Base-by-base conservation (phyloP, 495 filamentous ascomycete species). In the Glarea lozoyensis region DNA sequence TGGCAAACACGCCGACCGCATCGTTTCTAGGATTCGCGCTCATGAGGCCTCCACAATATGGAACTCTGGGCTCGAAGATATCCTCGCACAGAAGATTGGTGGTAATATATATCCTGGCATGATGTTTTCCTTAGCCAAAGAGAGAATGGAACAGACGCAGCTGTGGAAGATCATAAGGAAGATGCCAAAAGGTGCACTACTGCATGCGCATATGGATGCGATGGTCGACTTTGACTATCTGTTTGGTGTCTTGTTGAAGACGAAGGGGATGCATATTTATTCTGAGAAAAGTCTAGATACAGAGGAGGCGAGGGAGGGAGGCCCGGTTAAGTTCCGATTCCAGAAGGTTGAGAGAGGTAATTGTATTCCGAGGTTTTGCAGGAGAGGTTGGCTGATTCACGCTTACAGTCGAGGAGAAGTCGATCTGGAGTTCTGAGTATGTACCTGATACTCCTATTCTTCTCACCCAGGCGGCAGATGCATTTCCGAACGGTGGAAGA, bases 181-280 rank as follows among this genome's bases (percentile, higher is more conserved):
- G 32, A 84, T 98, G 84, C 92, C 92, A 16, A 97, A 98, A 57
- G 92, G 92, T 3, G 78, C 84, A 3, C 70, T 97, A 7, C 61
- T 97, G 40, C 89, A 96, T 63, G 84, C 87, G 5, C 87, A 96
- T 62, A 60, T 92, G 40, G 82, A 92, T 57, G 86, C 87, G 46
- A 90, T 94, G 81, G 82, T 92, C 37, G 86, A 95, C 54, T 71
- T 86, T 34, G 82, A 86, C 46, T 90, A 76, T 61, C 61, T 94
- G 2, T 66, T 94, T 29, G 70, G 78, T 11, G 67, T 81, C 46
- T 76, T 82, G 2, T 68, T 96, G 23, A 66, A 69, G 3, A 90
- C 82, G 0, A 71, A 77, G 0, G 88, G 89, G 0, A 82, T 97
- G 49, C 75, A 81, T 56, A 73, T 97, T 20, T 64, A 64, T 9